These are phyloP conservation scores for Musa balbisiana DNA, from an alignment of 202 grass and related monocot species.

Conservation along the genomic window DNA sequence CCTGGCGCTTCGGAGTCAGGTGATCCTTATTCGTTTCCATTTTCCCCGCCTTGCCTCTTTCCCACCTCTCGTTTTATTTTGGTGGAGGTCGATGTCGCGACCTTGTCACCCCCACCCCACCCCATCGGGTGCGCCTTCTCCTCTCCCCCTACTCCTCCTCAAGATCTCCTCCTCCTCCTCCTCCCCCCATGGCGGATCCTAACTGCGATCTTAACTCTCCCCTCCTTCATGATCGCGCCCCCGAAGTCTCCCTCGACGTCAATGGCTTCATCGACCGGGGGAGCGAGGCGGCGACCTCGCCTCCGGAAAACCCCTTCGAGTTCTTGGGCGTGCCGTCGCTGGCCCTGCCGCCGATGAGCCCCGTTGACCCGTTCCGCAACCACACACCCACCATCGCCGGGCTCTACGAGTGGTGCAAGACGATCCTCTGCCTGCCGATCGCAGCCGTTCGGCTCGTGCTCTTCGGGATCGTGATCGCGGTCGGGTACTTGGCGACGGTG, in stretches of 20 bases:
- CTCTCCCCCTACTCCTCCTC: conserved; percentile 24
- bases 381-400: conserved; percentile 48
- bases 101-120: too few species aligned
- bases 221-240: conserved; percentile 20
- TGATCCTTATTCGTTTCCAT: neutral
- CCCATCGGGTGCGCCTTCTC: neutral
- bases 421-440: conserved; percentile 58
- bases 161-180: conserved; percentile 1
- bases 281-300: neutral
- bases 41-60: neutral
- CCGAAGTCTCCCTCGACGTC: conserved; percentile 40
- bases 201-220: conserved; percentile 22
- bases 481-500: conserved; percentile 68
- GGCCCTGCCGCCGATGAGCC: conserved; percentile 15
- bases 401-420: conserved; percentile 50
- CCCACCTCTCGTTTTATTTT: neutral
- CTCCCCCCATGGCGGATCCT: conserved; percentile 27
- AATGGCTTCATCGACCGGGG: conserved; percentile 32
- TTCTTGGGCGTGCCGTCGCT: conserved; percentile 51
- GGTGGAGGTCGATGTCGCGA: too few species aligned
- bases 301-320: conserved; percentile 44
- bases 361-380: conserved; percentile 81
- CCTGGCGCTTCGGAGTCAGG: too few species aligned
- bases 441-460: conserved; percentile 46
- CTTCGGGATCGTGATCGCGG: conserved; percentile 55